phyloP scores from a whole-genome alignment of 257 asterid species.

The Penstemon davidsonii region DNA sequence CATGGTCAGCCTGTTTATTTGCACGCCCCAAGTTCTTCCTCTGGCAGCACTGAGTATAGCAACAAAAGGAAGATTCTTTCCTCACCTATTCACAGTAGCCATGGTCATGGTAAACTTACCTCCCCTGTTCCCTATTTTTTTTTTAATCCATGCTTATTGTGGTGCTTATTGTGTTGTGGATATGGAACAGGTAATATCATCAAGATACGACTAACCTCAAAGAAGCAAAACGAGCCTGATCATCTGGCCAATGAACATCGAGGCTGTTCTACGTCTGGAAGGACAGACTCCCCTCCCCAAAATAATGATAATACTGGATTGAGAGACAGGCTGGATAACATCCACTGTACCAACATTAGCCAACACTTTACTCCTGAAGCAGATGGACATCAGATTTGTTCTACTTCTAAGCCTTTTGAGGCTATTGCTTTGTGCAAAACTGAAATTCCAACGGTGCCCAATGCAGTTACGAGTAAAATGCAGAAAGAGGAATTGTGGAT shows the following conservation, averaged over 20 bases:
- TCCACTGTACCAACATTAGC: neutral
- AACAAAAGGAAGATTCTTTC: conserved; percentile 57
- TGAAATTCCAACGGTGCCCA: neutral
- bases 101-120: conserved; percentile 39
- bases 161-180: neutral
- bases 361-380: neutral
- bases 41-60: conserved; percentile 77
- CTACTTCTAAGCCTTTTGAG: neutral
- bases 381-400: conserved; percentile 20
- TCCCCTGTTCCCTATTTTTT: neutral
- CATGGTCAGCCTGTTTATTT: conserved; percentile 43
- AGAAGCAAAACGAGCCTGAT: conserved; percentile 31
- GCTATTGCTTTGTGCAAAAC: conserved; percentile 26
- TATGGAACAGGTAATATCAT: conserved; percentile 48
- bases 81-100: conserved; percentile 35
- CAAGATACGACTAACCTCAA: conserved; percentile 50
- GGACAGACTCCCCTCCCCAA: conserved; percentile 28
- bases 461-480: conserved; percentile 29
- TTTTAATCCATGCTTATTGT: neutral
- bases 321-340: no score
- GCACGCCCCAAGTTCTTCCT: conserved; percentile 58
- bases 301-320: neutral
- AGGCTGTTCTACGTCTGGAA: conserved; percentile 46
- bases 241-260: conserved; percentile 3
- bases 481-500: conserved; percentile 36